Evolutionary conservation across 139 green algal species (phyloP), one percentile per base, ranked within the genome.

Genomic region (Penium margaritaceum): DNA sequence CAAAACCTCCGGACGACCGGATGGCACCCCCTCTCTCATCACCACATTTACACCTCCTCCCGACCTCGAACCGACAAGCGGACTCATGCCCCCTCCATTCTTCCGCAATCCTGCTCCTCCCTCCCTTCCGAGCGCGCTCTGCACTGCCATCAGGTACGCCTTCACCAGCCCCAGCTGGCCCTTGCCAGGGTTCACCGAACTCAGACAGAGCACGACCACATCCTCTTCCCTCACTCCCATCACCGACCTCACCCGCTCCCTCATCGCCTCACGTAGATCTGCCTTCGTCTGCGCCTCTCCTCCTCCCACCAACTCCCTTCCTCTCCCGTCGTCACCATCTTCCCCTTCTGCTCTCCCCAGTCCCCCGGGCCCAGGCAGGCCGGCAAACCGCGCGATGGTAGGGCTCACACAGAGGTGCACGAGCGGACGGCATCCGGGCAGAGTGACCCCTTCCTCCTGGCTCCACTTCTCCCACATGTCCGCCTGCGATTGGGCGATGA

Each of bases 121-220:
- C n/a, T n/a, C n/a, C n/a, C n/a, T n/a, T n/a, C n/a, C n/a, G n/a
- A n/a, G n/a, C n/a, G n/a, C n/a, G n/a, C n/a, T n/a, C n/a, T n/a
- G n/a, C n/a, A n/a, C n/a, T n/a, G n/a, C n/a, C n/a, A n/a, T n/a
- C n/a, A n/a, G n/a, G n/a, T n/a, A n/a, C n/a, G 66, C 66, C 66
- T 73, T 17, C 33, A 76, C 14, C 30, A 65, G 34, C 24, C n/a
- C 33, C 30, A 76, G 57, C 41, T 76, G 68, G 24, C 68, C 68
- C 30, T 76, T 76, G 39, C 68, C 60, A 7, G 68, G 27, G 36
- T 51, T 76, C 24, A 76, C 51, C 3, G 68, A 76, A 27, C 68
- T 76, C 0, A 76, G 68, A 9, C 36, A 68, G 32, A 69, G 19
- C 39, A 66, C 51, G 36, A 76, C 34, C 68, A 66, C 54, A 24